Evolutionary conservation across 352 stramenopile species (phyloP).

Genomic region (Pythium oligandrum): DNA sequence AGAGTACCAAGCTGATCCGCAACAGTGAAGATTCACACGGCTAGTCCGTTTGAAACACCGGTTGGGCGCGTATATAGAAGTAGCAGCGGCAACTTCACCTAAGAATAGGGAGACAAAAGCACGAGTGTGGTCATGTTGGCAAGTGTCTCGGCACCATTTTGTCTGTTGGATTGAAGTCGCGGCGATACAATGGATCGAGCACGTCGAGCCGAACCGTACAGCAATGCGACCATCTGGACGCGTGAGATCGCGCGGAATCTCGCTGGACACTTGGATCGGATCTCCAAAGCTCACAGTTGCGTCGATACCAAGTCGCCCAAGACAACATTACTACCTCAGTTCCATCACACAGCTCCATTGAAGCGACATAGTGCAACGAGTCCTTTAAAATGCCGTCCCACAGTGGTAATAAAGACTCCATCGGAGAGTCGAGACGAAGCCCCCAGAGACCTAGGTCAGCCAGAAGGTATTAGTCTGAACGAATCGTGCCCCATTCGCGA

Average conservation of each 20-base stretch:
- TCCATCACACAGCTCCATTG: slow-evolving; percentile 27
- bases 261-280: slow-evolving; percentile 54
- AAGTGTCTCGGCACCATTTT: too few relatives aligned
- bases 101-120: too few relatives aligned
- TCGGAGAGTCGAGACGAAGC: too few relatives aligned
- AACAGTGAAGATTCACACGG: too few relatives aligned
- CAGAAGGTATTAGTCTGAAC: too few relatives aligned
- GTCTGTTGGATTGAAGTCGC: neutral
- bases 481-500: too few relatives aligned
- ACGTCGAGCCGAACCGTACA: slow-evolving; percentile 69
- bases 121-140: too few relatives aligned
- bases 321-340: slow-evolving; percentile 40
- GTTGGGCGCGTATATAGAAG: too few relatives aligned
- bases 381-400: slow-evolving; percentile 32
- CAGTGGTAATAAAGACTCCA: neutral
- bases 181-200: slow-evolving; percentile 48
- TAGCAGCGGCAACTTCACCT: too few relatives aligned
- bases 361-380: slow-evolving; percentile 42
- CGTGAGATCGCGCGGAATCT: slow-evolving; percentile 67
- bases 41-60: too few relatives aligned
- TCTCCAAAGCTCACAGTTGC: slow-evolving; percentile 68
- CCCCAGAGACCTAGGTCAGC: too few relatives aligned
- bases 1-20: too few relatives aligned
- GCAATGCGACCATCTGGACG: slow-evolving; percentile 73
- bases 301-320: slow-evolving; percentile 68